Evolutionary conservation across 2,329 filamentous ascomycete genomes (phyloP).

Genomic region (Talaromyces albobiverticillius): DNA sequence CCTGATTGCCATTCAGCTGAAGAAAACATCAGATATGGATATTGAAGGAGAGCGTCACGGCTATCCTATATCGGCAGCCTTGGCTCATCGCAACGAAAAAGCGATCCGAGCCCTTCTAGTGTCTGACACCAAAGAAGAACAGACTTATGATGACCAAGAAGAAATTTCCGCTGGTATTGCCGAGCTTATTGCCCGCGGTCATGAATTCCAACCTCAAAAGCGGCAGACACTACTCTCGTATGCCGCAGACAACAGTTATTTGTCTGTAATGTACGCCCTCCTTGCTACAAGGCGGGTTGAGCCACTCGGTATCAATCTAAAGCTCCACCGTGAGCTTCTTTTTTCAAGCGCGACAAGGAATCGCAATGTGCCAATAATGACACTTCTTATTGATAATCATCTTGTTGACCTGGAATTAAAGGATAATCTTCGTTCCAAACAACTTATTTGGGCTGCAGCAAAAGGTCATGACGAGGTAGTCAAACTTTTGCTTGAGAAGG

Average conservation of each 20-base stretch:
- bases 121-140: background rate
- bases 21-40: background rate
- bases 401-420: background rate
- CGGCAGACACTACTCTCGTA: background rate
- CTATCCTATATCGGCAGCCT: background rate
- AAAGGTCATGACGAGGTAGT: constrained; percentile 7
- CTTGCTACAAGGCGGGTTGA: background rate
- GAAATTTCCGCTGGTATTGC: background rate
- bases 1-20: background rate
- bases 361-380: background rate
- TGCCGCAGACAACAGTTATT: background rate
- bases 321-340: background rate
- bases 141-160: background rate
- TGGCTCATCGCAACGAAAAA: background rate
- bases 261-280: background rate
- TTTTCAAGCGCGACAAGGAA: background rate
- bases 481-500: constrained; percentile 11
- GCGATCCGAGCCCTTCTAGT: background rate
- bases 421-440: too few relatives aligned
- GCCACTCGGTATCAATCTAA: background rate
- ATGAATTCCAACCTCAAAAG: background rate
- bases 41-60: background rate
- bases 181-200: background rate
- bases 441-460: background rate
- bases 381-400: background rate